Base-by-base conservation (phyloP, 805 yeast species). In the Yarrowia porcina region DNA sequence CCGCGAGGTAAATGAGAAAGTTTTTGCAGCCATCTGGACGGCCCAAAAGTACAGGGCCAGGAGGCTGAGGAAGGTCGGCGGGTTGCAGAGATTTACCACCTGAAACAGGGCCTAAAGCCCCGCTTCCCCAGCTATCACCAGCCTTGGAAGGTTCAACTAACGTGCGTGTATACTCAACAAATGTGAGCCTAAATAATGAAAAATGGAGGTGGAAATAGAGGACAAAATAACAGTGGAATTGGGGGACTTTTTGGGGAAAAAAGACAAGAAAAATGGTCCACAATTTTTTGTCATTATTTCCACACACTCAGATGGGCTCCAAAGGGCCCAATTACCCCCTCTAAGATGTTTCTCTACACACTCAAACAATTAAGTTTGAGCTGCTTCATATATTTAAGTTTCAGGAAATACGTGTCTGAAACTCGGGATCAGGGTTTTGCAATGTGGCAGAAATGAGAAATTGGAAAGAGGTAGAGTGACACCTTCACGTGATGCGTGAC, bases 161-260 rank as follows among this genome's bases (percentile, higher is more conserved):
- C 36, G 27, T 45, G 52, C 52, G 52, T 44, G 23, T 45, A 20
- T 45, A 20, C 52, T 45, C 52, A 45, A 44, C 36, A 45, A 20
- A 45, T 20, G 20, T n/a, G 52, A 45, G 52, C 36, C 52, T 45
- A 45, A 45, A 28, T 18, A 45, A 20, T 10, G 52, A 30, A 45
- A 45, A 45, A 30, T 18, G 8, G 23, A 10, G 23, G 21, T 12
- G 4, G 11, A 36, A 17, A 10, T 12, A n/a, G n/a, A n/a, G n/a
- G n/a, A n/a, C n/a, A n/a, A n/a, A n/a, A n/a, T n/a, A n/a, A n/a
- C n/a, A n/a, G n/a, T n/a, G n/a, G n/a, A n/a, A n/a, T n/a, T n/a
- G n/a, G n/a, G n/a, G n/a, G n/a, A n/a, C n/a, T n/a, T n/a, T n/a
- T n/a, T n/a, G n/a, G n/a, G n/a, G n/a, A n/a, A n/a, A n/a, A n/a